Evolutionary conservation across 1,284 basidiomycete genomes (phyloP).

Genomic region (Leccinum griseonigrum): DNA sequence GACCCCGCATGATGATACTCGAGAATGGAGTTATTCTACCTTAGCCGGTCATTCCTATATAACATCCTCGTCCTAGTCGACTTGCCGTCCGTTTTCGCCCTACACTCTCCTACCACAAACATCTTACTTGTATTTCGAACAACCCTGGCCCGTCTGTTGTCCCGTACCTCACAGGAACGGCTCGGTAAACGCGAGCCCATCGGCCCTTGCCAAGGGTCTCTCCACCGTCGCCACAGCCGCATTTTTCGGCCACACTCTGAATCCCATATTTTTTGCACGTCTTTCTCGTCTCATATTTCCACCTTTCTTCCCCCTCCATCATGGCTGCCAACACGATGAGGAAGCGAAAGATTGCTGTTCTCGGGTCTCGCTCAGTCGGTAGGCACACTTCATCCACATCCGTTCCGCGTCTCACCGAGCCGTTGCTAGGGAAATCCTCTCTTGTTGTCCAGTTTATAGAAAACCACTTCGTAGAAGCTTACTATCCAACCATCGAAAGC

Average conservation of each 20-base stretch:
- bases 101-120: not conserved
- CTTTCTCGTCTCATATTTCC: slow-evolving; percentile 6
- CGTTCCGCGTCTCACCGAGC: slow-evolving; percentile 15
- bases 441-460: slow-evolving; percentile 75
- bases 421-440: slow-evolving; percentile 69
- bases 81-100: slow-evolving; percentile 1
- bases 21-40: slow-evolving; percentile 10
- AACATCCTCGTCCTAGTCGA: slow-evolving; percentile 6
- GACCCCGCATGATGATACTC: slow-evolving; percentile 29
- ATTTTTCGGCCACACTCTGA: slow-evolving; percentile 14
- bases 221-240: slow-evolving; percentile 19
- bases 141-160: slow-evolving; percentile 16
- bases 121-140: not conserved
- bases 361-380: slow-evolving; percentile 82
- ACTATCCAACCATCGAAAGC: slow-evolving; percentile 95
- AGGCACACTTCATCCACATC: slow-evolving; percentile 25
- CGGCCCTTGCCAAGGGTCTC: not conserved
- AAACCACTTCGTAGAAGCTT: slow-evolving; percentile 70
- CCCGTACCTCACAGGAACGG: slow-evolving; percentile 16
- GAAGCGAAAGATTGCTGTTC: slow-evolving; percentile 83
- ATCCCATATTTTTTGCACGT: slow-evolving; percentile 8
- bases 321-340: slow-evolving; percentile 63
- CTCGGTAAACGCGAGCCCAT: slow-evolving; percentile 22
- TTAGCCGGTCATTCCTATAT: slow-evolving; percentile 16
- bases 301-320: slow-evolving; percentile 2